phyloP scores from a whole-genome alignment of 805 yeast species.

The Candida ulmi region DNA sequence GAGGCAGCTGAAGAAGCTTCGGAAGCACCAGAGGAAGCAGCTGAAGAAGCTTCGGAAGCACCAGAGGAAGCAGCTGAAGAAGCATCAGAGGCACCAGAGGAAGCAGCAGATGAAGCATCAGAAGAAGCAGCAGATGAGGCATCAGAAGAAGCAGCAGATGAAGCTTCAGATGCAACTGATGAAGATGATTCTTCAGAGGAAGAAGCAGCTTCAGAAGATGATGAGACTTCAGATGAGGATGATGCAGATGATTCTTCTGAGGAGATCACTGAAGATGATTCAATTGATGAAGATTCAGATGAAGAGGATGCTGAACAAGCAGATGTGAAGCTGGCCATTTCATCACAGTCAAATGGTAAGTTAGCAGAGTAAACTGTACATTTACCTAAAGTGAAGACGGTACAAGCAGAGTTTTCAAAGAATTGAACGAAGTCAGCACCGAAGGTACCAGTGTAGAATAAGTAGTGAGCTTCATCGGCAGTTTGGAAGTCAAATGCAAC shows the following conservation, averaged over 20 bases:
- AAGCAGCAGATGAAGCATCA: too few species aligned
- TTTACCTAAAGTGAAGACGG: slow-evolving; percentile 1
- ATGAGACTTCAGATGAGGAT: not conserved
- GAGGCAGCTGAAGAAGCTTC: not conserved
- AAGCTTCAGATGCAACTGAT: not conserved
- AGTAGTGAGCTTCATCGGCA: slow-evolving; percentile 3
- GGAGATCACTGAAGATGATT: not conserved
- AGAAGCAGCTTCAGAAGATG: not conserved
- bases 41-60: not conserved
- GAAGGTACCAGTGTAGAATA: slow-evolving; percentile 15
- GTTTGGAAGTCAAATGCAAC: slow-evolving; percentile 7
- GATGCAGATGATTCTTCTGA: not conserved
- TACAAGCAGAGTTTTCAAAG: slow-evolving; percentile 5
- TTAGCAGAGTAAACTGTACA: slow-evolving; percentile 5
- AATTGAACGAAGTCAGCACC: slow-evolving; percentile 7
- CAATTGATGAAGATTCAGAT: not conserved
- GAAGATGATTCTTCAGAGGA: not conserved
- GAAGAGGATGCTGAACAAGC: slow-evolving; percentile 5
- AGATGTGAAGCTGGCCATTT: not conserved
- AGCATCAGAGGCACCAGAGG: not conserved
- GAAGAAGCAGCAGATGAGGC: not conserved
- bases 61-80: slow-evolving; percentile 1
- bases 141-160: not conserved
- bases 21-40: not conserved
- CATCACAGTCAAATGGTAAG: slow-evolving; percentile 4